Percentiles rank a stretch among this genome's conserved stretches.
Evolutionary conservation across 371 early-diverging fungal species (phyloP).

Genomic region (Entomophthora muscae): DNA sequence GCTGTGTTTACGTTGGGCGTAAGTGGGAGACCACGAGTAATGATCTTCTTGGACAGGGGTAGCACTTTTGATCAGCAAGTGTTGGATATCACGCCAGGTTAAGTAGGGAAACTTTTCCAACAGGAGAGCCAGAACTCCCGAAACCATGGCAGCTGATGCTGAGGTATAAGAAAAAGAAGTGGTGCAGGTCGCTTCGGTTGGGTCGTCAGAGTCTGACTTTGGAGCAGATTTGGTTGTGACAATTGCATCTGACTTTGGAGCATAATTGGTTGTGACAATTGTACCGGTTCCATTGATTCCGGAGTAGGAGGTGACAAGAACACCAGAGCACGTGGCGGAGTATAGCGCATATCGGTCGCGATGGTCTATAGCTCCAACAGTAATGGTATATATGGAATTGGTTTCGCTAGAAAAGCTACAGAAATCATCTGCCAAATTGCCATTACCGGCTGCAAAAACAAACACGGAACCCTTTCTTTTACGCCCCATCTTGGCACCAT

Average conservation of each 20-base stretch:
- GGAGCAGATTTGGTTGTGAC: no score
- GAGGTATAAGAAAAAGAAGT: constrained; percentile 94
- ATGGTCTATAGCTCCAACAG: constrained; percentile 78
- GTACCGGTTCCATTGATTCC: no score
- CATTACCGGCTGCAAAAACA: constrained; percentile 94
- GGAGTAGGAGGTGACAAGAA: constrained; percentile 76
- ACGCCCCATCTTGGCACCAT: constrained; percentile 72
- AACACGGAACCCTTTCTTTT: constrained; percentile 70
- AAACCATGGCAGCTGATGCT: constrained; percentile 89
- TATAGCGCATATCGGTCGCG: constrained; percentile 56
- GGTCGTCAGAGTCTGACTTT: no score
- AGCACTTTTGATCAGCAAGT: constrained; percentile 60
- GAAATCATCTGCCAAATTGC: constrained; percentile 61
- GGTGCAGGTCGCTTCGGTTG: no score
- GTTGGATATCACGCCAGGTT: constrained; percentile 82
- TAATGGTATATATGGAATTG: constrained; percentile 85
- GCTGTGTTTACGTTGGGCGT: constrained; percentile 47
- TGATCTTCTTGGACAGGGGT: constrained; percentile 45
- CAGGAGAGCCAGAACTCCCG: constrained; percentile 81
- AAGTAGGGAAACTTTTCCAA: constrained; percentile 51
- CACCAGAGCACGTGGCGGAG: constrained; percentile 79
- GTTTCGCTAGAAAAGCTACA: constrained; percentile 95
- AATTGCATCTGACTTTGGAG: no score
- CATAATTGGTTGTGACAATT: no score
- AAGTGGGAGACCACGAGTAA: constrained; percentile 35